Conservation (phyloP, 257 asterid species). For the Nicotiana undulata region DNA sequence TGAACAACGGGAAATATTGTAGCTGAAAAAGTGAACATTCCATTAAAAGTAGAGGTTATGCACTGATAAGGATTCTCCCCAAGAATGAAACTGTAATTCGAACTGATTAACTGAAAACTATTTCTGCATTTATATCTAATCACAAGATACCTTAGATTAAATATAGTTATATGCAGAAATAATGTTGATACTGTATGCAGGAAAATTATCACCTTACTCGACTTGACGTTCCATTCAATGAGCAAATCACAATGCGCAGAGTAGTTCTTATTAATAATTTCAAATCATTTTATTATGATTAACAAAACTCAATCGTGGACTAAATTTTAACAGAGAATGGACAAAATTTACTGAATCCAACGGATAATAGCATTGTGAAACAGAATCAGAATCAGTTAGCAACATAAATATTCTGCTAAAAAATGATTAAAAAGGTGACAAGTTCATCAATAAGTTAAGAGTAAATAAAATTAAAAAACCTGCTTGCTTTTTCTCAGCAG, state of each 20-base stretch:
- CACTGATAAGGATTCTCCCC: not conserved
- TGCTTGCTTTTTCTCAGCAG: conserved; percentile 73
- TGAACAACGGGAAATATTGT: conserved; percentile 78
- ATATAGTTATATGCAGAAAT: not conserved
- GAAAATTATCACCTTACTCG: not conserved
- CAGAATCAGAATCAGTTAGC: too few species aligned
- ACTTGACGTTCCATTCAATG: not conserved
- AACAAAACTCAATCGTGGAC: not conserved
- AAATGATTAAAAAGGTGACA: not conserved
- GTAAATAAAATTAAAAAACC: conserved; percentile 20
- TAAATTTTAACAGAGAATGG: too few species aligned
- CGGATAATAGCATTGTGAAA: too few species aligned
- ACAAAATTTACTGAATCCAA: too few species aligned
- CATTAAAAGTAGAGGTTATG: not conserved
- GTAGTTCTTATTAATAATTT: not conserved
- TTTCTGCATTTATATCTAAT: not conserved
- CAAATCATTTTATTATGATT: not conserved
- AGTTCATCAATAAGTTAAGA: not conserved
- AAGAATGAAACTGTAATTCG: not conserved
- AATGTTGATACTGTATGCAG: not conserved
- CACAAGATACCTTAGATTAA: not conserved
- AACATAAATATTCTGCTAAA: too few species aligned
- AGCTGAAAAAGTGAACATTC: conserved; percentile 43
- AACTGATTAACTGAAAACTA: not conserved
- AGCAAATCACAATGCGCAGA: not conserved